These are phyloP conservation scores for Nidularia sp. DNA, from an alignment of 768 basidiomycete genomes.

Conservation along the genomic window DNA sequence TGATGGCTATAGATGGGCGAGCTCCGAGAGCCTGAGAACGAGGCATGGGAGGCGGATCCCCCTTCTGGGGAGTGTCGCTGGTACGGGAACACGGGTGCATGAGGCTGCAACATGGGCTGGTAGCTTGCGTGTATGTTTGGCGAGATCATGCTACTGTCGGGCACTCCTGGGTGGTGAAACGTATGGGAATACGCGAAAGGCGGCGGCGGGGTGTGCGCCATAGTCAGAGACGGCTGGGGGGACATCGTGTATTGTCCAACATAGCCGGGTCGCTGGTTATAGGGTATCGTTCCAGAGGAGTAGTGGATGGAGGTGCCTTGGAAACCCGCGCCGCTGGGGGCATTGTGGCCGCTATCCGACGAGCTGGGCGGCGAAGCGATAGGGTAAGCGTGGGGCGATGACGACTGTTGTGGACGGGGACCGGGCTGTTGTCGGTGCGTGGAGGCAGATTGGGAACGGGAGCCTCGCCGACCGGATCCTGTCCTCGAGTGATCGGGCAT, in stretches of 20 bases:
- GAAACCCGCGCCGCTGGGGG: constrained; percentile 11
- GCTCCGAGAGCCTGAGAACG: constrained; percentile 16
- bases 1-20: constrained; percentile 21
- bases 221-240: constrained; percentile 29
- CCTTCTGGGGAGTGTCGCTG: constrained; percentile 28
- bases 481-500: constrained; percentile 16
- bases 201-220: constrained; percentile 29
- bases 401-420: constrained; percentile 11
- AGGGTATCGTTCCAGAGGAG: constrained; percentile 15
- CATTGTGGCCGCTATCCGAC: constrained; percentile 9
- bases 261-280: constrained; percentile 29
- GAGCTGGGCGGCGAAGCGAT: constrained; percentile 7
- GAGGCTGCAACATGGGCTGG: constrained; percentile 33
- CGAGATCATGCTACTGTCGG: constrained; percentile 31
- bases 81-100: constrained; percentile 34
- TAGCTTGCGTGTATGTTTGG: constrained; percentile 38
- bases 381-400: constrained; percentile 3
- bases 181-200: constrained; percentile 28
- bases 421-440: constrained; percentile 7
- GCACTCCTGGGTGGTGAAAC: constrained; percentile 26
- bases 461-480: constrained; percentile 17
- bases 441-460: constrained; percentile 13
- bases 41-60: constrained; percentile 12
- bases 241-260: constrained; percentile 46
- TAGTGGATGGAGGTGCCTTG: constrained; percentile 20